These are phyloP conservation scores for Hyparrhenia diplandra DNA, from an alignment of 176 grass and related monocot genomes.

Conservation along the genomic window DNA sequence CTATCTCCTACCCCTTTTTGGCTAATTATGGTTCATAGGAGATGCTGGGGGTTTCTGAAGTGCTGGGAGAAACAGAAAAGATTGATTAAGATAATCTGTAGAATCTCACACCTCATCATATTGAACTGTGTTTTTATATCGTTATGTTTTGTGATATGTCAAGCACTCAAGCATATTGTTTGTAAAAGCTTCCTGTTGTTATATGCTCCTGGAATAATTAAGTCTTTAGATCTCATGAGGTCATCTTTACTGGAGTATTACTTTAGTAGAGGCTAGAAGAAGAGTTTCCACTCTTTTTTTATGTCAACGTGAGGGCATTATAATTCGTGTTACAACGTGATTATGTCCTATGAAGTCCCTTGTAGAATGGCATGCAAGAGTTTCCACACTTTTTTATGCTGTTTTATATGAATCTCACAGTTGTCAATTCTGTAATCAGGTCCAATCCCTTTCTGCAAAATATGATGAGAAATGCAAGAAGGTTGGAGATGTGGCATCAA, in stretches of 20 bases:
- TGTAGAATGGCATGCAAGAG: constrained; percentile 5
- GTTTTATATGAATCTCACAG: constrained; percentile 15
- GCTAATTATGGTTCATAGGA: not conserved
- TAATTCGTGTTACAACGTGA: not conserved
- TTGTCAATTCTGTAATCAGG: constrained; percentile 46
- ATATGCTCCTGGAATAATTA: not conserved
- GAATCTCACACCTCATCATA: not conserved
- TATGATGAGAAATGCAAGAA: constrained; percentile 96
- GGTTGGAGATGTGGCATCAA: constrained; percentile 90
- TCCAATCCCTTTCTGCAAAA: constrained; percentile 71
- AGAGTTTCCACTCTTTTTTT: too few relatives aligned
- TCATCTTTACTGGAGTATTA: not conserved
- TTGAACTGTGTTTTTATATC: not conserved
- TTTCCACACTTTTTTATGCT: not conserved
- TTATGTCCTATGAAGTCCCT: not conserved
- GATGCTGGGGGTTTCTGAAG: constrained; percentile 25
- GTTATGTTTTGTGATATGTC: not conserved
- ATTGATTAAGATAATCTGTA: constrained; percentile 1
- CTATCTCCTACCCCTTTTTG: not conserved
- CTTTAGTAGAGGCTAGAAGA: constrained; percentile 8
- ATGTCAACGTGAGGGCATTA: too few relatives aligned
- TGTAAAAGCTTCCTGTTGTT: constrained; percentile 3
- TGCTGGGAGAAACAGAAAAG: constrained; percentile 6
- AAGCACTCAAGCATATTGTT: not conserved
- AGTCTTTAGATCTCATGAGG: not conserved